phyloP scores from a whole-genome alignment of 1,139 yeast species.

The Suhomyces anneliseae region DNA sequence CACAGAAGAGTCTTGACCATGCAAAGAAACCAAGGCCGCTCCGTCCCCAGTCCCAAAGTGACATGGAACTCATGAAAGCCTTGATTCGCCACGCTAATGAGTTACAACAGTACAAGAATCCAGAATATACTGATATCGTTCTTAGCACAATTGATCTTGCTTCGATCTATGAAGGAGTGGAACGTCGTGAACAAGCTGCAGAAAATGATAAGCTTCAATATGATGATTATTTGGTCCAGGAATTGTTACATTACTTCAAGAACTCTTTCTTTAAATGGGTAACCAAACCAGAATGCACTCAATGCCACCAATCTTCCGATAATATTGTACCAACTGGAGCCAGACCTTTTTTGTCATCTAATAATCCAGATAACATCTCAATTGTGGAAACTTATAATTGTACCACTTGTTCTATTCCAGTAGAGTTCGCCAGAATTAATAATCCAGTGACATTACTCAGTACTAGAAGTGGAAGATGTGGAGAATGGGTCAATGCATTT shows the following conservation, averaged over 20 bases:
- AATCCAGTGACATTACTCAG: constrained; percentile 61
- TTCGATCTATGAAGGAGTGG: constrained; percentile 38
- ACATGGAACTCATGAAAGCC: constrained; percentile 5
- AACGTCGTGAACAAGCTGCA: constrained; percentile 19
- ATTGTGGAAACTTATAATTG: constrained; percentile 65
- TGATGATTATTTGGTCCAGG: constrained; percentile 70
- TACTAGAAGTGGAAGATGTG: constrained; percentile 79
- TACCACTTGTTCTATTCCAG: constrained; percentile 39
- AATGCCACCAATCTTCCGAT: constrained; percentile 46
- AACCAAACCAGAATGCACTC: constrained; percentile 62
- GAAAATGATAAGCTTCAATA: constrained; percentile 37
- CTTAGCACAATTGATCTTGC: constrained; percentile 40
- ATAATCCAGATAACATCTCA: constrained; percentile 34
- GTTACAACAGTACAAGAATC: constrained; percentile 10
- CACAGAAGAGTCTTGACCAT: constrained; percentile 6
- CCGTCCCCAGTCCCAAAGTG: constrained; percentile 3
- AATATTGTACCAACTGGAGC: constrained; percentile 33
- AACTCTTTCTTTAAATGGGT: constrained; percentile 83
- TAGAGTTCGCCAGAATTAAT: constrained; percentile 76
- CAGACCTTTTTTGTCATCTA: constrained; percentile 17
- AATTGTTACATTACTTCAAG: constrained; percentile 73
- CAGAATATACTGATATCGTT: constrained; percentile 13
- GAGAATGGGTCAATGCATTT: constrained; percentile 93
- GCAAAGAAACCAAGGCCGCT: neutral
- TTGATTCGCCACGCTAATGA: constrained; percentile 5